A percentile compares a stretch with the other conserved stretches of the same genome.
Conservation (phyloP, 1,284 basidiomycete genomes). For the Pisolithus thermaeus region DNA sequence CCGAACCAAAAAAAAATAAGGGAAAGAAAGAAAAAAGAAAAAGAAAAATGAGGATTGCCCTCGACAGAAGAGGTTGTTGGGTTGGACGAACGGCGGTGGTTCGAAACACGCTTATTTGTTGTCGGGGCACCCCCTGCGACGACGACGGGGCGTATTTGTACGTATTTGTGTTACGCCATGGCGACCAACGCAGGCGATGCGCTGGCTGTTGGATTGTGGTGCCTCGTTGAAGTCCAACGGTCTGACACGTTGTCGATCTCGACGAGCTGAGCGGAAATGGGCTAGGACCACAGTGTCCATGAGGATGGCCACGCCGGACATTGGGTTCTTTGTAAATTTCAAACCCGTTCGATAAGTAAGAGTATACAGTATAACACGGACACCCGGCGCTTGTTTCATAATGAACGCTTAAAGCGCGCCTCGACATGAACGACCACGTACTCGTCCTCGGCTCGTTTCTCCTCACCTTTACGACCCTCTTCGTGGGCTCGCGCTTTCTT, state of each 20-base stretch:
- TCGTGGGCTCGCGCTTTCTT: constrained; percentile 38
- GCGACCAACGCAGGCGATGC: not conserved
- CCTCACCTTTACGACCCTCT: constrained; percentile 41
- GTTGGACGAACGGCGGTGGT: not conserved
- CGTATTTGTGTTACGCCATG: constrained; percentile 1
- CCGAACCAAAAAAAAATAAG: constrained; percentile 22
- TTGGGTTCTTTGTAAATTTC: no score
- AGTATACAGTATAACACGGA: no score
- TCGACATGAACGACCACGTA: constrained; percentile 37
- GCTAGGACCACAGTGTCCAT: not conserved
- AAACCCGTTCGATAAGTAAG: no score
- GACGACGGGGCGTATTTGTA: not conserved
- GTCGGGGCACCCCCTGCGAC: not conserved
- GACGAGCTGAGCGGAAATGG: not conserved
- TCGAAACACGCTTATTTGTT: not conserved
- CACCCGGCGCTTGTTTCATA: no score
- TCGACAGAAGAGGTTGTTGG: constrained; percentile 2
- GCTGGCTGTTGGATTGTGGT: not conserved
- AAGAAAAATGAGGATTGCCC: constrained; percentile 1
- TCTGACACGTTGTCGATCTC: not conserved
- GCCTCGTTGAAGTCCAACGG: not conserved
- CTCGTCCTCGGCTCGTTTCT: constrained; percentile 50
- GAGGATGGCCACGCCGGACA: not conserved
- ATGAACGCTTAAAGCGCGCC: not conserved
- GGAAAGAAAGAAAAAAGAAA: constrained; percentile 7